These are phyloP conservation scores for Aspergillus hortae DNA, from an alignment of 2,329 filamentous ascomycete genomes.

Conservation along the genomic window DNA sequence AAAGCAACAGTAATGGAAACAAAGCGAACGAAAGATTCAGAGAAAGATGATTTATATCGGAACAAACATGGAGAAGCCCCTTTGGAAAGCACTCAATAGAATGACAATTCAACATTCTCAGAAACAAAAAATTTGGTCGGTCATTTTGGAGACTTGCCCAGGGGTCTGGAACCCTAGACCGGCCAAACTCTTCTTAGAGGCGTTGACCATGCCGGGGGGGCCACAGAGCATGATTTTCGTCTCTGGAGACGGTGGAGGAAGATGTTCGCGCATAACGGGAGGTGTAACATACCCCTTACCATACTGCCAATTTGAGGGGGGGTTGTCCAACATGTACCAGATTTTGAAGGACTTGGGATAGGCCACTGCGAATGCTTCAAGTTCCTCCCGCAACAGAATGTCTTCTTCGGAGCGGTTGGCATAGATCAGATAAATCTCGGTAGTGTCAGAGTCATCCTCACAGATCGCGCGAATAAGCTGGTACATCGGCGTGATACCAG, in stretches of 20 bases:
- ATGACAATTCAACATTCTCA: conserved; percentile 20
- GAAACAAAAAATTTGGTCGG: conserved; percentile 55
- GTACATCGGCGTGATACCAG: conserved; percentile 51
- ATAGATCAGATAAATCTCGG: conserved; percentile 56
- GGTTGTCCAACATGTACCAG: conserved; percentile 53
- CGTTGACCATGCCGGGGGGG: conserved; percentile 58
- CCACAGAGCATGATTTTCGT: conserved; percentile 59
- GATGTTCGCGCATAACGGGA: conserved; percentile 47
- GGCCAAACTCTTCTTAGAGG: conserved; percentile 50
- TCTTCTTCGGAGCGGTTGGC: conserved; percentile 58
- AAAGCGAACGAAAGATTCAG: too few species aligned
- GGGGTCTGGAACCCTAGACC: conserved; percentile 52
- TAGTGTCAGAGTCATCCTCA: conserved; percentile 56
- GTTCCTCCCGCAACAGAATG: conserved; percentile 55
- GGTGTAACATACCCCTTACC: conserved; percentile 51
- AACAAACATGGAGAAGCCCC: not conserved
- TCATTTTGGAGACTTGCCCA: conserved; percentile 49
- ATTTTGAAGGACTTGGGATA: conserved; percentile 55
- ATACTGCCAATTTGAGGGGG: conserved; percentile 46
- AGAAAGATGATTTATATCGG: not conserved
- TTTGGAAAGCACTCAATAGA: not conserved
- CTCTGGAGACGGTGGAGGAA: conserved; percentile 47
- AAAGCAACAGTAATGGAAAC: too few species aligned
- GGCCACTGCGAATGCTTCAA: conserved; percentile 51
- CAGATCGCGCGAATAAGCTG: conserved; percentile 62